Conservation (phyloP, 805 yeast genomes). For the Saccharomyces jurei region DNA sequence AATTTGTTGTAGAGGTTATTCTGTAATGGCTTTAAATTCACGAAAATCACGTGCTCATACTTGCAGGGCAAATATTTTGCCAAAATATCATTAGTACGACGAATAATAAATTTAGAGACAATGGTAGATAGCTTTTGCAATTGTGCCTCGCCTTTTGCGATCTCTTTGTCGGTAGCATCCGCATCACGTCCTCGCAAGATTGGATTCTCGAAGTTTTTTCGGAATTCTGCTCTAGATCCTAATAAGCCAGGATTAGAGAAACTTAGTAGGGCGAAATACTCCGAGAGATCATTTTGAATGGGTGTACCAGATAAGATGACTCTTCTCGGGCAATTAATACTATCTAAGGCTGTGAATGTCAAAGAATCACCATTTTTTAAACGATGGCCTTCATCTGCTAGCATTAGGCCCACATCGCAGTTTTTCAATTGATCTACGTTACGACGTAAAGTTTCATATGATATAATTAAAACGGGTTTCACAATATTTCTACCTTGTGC, state of each 20-base stretch:
- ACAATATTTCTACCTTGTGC: conserved; percentile 85
- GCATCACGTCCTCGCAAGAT: conserved; percentile 87
- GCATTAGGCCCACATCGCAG: conserved; percentile 74
- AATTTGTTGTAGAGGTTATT: conserved; percentile 60
- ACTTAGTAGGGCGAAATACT: conserved; percentile 80
- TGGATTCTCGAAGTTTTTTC: conserved; percentile 72
- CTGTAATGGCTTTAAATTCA: conserved; percentile 75
- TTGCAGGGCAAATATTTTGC: conserved; percentile 92
- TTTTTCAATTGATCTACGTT: conserved; percentile 68
- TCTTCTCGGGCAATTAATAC: conserved; percentile 78
- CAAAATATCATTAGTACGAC: conserved; percentile 90
- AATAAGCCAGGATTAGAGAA: conserved; percentile 92
- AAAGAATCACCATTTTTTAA: conserved; percentile 83
- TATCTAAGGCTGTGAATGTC: conserved; percentile 78
- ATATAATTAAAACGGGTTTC: conserved; percentile 85
- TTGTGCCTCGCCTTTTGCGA: conserved; percentile 58
- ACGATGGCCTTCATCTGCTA: conserved; percentile 84
- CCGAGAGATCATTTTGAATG: conserved; percentile 89
- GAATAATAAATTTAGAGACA: conserved; percentile 83
- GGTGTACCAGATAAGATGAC: conserved; percentile 96
- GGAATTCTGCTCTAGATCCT: conserved; percentile 76
- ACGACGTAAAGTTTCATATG: conserved; percentile 86
- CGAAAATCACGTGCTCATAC: conserved; percentile 94
- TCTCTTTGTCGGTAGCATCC: conserved; percentile 73
- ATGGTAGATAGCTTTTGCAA: conserved; percentile 60